Conservation (phyloP, 768 basidiomycete genomes). For the Agrocybe praecox region DNA sequence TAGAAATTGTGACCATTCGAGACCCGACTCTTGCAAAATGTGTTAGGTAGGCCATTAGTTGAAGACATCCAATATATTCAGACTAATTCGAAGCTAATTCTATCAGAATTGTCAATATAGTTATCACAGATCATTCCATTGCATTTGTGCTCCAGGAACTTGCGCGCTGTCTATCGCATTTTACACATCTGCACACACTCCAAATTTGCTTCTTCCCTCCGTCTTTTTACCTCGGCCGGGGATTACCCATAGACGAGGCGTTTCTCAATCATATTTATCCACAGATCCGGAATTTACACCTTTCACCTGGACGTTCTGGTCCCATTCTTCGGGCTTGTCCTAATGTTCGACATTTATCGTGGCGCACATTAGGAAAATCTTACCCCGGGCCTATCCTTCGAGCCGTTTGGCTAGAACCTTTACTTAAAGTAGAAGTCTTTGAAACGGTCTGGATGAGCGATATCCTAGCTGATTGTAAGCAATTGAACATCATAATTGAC, state of each 20-base stretch:
- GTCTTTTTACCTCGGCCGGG: too few species aligned
- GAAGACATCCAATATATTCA: neutral
- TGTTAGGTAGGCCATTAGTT: constrained; percentile 10
- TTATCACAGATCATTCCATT: neutral
- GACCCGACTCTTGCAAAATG: constrained; percentile 19
- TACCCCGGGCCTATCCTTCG: neutral
- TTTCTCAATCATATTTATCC: neutral
- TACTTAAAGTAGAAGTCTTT: neutral
- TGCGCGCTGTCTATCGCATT: neutral
- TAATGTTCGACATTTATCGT: neutral
- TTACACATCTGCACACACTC: neutral
- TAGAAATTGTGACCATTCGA: constrained; percentile 26
- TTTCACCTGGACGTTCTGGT: neutral
- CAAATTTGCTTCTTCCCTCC: neutral
- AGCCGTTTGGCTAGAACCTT: neutral
- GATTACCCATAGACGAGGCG: too few species aligned
- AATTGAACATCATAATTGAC: neutral
- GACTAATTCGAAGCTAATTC: neutral
- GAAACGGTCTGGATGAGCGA: neutral
- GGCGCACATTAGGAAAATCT: neutral
- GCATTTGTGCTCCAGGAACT: neutral
- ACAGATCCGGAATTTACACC: neutral
- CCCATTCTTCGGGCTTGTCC: neutral
- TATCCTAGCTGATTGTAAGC: neutral
- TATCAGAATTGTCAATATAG: neutral